Evolutionary conservation across 2,329 filamentous ascomycete genomes (phyloP).

Genomic region (Fusarium agapanthi): DNA sequence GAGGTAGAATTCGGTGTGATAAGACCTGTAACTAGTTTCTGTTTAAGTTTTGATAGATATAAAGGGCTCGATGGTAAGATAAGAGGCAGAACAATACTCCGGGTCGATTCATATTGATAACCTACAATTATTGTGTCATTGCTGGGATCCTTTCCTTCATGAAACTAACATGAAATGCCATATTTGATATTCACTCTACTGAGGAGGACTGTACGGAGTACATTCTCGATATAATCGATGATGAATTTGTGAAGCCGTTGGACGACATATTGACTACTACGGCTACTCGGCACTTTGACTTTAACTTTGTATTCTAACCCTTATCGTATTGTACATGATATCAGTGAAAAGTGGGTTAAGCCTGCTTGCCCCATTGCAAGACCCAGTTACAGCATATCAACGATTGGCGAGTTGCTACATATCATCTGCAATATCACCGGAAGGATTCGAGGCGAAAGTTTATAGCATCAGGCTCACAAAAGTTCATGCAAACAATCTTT

Average conservation of each 20-base stretch:
- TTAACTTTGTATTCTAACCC: neutral
- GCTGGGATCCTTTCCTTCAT: neutral
- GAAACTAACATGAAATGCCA: accelerated
- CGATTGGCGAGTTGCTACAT: neutral
- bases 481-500: no score
- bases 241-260: neutral
- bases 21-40: accelerated
- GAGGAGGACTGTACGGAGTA: neutral
- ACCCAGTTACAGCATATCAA: neutral
- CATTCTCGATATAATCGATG: accelerated
- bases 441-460: neutral
- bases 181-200: accelerated
- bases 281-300: neutral
- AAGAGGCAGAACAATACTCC: neutral
- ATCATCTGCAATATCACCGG: neutral
- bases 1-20: neutral
- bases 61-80: no score
- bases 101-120: neutral
- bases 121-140: no score
- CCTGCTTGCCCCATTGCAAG: neutral
- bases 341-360: neutral
- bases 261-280: neutral
- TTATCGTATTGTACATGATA: no score
- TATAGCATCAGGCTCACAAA: neutral
- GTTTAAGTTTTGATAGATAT: no score